Evolutionary conservation across 441 rosid species (phyloP).

Genomic region (Adansonia madagascariensis): DNA sequence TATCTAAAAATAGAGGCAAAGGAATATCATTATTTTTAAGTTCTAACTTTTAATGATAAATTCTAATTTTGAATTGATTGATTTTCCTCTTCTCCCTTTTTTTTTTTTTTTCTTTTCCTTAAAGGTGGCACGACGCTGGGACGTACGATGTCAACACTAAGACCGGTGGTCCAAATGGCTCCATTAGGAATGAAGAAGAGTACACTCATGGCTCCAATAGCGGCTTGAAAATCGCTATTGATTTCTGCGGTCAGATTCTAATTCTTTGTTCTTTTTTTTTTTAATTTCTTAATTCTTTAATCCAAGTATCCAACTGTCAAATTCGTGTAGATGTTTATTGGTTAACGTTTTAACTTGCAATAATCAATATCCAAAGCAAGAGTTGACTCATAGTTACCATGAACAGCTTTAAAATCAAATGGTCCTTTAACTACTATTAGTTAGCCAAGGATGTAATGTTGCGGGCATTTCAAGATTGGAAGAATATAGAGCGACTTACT

Average conservation of each 20-base stretch:
- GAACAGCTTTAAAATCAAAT: neutral
- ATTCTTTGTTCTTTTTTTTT: neutral
- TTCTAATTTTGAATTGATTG: neutral
- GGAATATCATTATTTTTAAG: neutral
- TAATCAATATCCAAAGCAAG: neutral
- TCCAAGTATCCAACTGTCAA: neutral
- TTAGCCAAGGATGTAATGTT: neutral
- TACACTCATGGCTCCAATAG: constrained; percentile 66
- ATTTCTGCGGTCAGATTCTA: constrained; percentile 65
- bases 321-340: neutral
- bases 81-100: neutral
- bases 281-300: neutral
- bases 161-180: constrained; percentile 92
- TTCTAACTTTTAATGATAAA: neutral
- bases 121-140: constrained; percentile 97
- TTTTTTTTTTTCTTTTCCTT: constrained; percentile 20
- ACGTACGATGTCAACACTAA: constrained; percentile 78
- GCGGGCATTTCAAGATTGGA: neutral
- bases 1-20: neutral
- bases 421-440: neutral
- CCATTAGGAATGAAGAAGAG: constrained; percentile 90
- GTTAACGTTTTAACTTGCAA: neutral
- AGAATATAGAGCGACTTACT: neutral
- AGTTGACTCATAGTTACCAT: neutral
- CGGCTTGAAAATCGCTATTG: constrained; percentile 83